phyloP scores from a whole-genome alignment of 768 basidiomycete genomes.

The Leccinum aurantiacum region DNA sequence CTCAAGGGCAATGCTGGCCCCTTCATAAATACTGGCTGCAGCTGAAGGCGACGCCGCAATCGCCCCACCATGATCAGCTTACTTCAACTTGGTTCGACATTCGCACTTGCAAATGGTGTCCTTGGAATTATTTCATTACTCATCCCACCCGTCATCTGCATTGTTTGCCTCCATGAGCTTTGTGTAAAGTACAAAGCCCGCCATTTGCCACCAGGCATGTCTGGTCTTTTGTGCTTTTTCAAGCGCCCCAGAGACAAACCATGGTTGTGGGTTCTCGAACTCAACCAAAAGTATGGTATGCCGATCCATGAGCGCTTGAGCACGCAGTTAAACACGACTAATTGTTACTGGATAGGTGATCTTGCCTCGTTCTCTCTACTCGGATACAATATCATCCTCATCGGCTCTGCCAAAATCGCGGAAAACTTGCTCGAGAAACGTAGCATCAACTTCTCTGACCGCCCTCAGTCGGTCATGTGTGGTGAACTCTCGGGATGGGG shows the following conservation, averaged over 20 bases:
- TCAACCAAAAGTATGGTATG: conserved; percentile 13
- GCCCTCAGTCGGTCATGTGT: too few relatives aligned
- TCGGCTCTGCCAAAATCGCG: conserved; percentile 43
- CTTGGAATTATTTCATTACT: background rate
- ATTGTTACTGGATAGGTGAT: conserved; percentile 10
- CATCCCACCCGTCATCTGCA: background rate
- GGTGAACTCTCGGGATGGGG: too few relatives aligned
- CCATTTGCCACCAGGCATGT: conserved; percentile 16
- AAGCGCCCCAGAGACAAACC: conserved; percentile 7
- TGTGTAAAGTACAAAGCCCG: conserved; percentile 1
- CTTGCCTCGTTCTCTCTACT: conserved; percentile 14
- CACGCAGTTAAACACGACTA: background rate
- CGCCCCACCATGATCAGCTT: background rate
- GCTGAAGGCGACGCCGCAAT: background rate
- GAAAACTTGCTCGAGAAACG: conserved; percentile 48
- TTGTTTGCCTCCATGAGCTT: background rate
- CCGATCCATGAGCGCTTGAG: background rate
- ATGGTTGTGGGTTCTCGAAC: conserved; percentile 12
- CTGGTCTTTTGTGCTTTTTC: conserved; percentile 11
- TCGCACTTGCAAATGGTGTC: background rate
- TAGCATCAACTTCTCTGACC: conserved; percentile 34
- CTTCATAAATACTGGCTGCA: too few relatives aligned
- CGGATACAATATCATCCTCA: conserved; percentile 39
- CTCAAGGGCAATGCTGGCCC: too few relatives aligned
- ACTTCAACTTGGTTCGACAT: background rate